Evolutionary conservation across 345 rosid species (phyloP).

Genomic region (Gynandropsis gynandra): DNA sequence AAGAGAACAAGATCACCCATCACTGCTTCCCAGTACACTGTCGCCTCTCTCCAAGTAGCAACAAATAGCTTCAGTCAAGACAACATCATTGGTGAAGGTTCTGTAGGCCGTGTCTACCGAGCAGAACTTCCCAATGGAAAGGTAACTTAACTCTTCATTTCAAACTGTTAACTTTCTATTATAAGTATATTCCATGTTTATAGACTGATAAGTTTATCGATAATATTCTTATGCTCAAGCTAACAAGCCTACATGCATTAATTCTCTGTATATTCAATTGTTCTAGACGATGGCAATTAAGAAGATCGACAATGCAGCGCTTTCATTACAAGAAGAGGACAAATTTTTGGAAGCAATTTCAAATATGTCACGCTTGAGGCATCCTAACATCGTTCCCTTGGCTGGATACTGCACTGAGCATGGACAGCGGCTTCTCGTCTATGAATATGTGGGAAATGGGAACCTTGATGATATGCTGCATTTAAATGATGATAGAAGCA

Average conservation of each 20-base stretch:
- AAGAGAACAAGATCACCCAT: constrained; percentile 69
- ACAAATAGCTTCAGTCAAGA: constrained; percentile 97
- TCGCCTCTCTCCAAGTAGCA: constrained; percentile 81
- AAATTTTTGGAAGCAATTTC: constrained; percentile 85
- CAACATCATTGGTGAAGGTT: constrained; percentile 88
- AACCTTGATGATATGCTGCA: constrained; percentile 84
- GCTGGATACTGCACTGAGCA: constrained; percentile 92
- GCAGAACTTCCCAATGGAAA: constrained; percentile 85
- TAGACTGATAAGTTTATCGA: too few relatives aligned
- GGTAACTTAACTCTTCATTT: constrained; percentile 32
- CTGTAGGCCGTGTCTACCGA: constrained; percentile 91
- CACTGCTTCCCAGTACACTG: constrained; percentile 68
- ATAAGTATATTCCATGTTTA: too few relatives aligned
- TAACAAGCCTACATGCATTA: constrained; percentile 4
- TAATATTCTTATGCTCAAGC: too few relatives aligned
- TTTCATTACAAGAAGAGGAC: constrained; percentile 90
- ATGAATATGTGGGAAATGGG: constrained; percentile 64
- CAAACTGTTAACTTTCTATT: constrained; percentile 3
- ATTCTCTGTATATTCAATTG: constrained; percentile 17
- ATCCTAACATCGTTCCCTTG: constrained; percentile 82
- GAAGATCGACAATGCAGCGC: constrained; percentile 89
- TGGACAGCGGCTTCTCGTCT: constrained; percentile 90
- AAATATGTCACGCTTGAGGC: constrained; percentile 89
- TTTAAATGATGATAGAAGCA: constrained; percentile 65
- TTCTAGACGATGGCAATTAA: constrained; percentile 77